Percentiles rank a stretch among this genome's conserved stretches.
phyloP scores from a whole-genome alignment of 495 filamentous ascomycete species.

The Monascus purpureus region DNA sequence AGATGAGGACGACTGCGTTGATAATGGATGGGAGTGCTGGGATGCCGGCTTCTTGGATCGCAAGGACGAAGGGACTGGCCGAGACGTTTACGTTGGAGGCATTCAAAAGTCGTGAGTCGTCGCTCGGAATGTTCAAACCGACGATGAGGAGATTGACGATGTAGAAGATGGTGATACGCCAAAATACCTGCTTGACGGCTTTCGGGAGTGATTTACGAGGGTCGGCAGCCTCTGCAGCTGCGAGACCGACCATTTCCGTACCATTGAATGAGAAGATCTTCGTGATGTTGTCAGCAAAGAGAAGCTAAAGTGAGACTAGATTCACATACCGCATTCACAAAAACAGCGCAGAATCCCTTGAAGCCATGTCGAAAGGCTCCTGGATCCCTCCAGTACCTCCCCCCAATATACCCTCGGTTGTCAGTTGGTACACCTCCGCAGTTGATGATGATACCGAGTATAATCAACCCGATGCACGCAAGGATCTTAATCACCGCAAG shows the following conservation, averaged over 20 bases:
- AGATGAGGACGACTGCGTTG: slow-evolving; percentile 59
- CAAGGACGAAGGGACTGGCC: slow-evolving; percentile 62
- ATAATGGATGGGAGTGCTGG: slow-evolving; percentile 54
- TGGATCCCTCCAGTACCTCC: slow-evolving; percentile 49
- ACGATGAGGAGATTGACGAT: slow-evolving; percentile 60
- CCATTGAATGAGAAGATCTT: slow-evolving; percentile 61
- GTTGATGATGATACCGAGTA: slow-evolving; percentile 56
- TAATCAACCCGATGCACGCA: slow-evolving; percentile 55
- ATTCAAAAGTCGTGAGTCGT: slow-evolving; percentile 31
- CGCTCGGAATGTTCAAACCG: slow-evolving; percentile 51
- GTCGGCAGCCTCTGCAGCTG: slow-evolving; percentile 54
- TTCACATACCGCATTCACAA: slow-evolving; percentile 63
- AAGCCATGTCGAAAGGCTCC: slow-evolving; percentile 61
- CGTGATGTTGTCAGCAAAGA: too few species aligned
- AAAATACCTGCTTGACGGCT: slow-evolving; percentile 62
- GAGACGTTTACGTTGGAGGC: slow-evolving; percentile 34
- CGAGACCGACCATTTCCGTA: slow-evolving; percentile 59
- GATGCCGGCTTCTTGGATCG: slow-evolving; percentile 53
- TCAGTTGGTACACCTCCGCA: slow-evolving; percentile 46
- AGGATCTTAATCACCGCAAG: slow-evolving; percentile 33
- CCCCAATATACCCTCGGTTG: slow-evolving; percentile 47
- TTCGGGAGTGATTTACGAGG: slow-evolving; percentile 50
- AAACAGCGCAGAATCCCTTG: slow-evolving; percentile 57
- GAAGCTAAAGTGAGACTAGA: too few species aligned
- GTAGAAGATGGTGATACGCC: slow-evolving; percentile 66